These are phyloP conservation scores for Nepenthes gracilis DNA, from an alignment of 148 eudicot genomes.

Conservation along the genomic window DNA sequence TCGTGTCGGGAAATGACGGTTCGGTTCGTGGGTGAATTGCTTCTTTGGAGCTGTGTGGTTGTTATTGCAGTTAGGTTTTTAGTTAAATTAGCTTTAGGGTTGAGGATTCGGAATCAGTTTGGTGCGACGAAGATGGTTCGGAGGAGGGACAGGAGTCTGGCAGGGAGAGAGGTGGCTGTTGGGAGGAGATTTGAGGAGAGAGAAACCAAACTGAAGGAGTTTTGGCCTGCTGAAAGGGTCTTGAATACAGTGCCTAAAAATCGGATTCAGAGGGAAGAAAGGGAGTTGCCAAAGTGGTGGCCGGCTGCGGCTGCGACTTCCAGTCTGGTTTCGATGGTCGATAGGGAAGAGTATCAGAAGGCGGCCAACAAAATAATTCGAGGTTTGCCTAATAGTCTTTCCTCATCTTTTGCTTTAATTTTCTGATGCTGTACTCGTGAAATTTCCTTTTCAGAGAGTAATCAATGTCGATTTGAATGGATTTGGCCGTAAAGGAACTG, in stretches of 20 bases:
- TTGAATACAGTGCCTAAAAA: slow-evolving; percentile 11
- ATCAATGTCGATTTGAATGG: too few relatives aligned
- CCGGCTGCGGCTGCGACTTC: slow-evolving; percentile 24
- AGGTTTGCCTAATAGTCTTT: slow-evolving; percentile 34
- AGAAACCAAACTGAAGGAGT: slow-evolving; percentile 2
- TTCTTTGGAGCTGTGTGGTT: slow-evolving; percentile 27
- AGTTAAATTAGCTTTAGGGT: slow-evolving; percentile 26
- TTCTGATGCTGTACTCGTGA: neutral
- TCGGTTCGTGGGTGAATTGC: slow-evolving; percentile 30
- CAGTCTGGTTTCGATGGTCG: slow-evolving; percentile 7
- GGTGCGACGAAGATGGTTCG: slow-evolving; percentile 27
- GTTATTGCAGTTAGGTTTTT: slow-evolving; percentile 37
- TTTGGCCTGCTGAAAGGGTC: slow-evolving; percentile 4
- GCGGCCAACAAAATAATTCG: slow-evolving; percentile 49
- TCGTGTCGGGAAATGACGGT: slow-evolving; percentile 54
- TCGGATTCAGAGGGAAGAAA: slow-evolving; percentile 16
- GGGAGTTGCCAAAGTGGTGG: slow-evolving; percentile 85
- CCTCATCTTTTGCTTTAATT: neutral
- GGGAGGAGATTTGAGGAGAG: slow-evolving; percentile 20
- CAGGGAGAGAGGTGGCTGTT: slow-evolving; percentile 78
- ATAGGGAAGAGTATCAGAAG: slow-evolving; percentile 50
- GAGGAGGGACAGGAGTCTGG: slow-evolving; percentile 86
- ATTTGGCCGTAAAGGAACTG: too few relatives aligned
- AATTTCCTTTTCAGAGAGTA: neutral
- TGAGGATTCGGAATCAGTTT: slow-evolving; percentile 11